Base-by-base conservation (phyloP, 768 basidiomycete genomes). In the Floccularia luteovirens region DNA sequence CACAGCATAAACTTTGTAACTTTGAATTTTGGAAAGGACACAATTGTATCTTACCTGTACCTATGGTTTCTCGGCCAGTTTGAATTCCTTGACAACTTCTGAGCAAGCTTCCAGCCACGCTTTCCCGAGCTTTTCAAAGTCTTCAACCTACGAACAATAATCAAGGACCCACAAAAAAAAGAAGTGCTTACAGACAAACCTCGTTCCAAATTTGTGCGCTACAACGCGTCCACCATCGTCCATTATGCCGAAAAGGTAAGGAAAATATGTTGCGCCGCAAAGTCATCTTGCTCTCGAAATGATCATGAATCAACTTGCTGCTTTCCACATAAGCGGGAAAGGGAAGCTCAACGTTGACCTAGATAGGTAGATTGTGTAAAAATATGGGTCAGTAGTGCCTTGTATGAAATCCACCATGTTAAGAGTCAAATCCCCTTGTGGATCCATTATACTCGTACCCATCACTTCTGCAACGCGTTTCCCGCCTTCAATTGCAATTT, bases 401-500 rank as follows among this genome's bases (percentile, higher is more conserved):
- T n/a, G n/a, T n/a, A n/a, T 13, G 31, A 25, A 19, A 44, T 51
- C 5, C 24, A 85, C 88, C 88, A 93, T 90, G 47, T 74, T 79
- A 12, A 79, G 59, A 0, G 85, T 87, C 20, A 88, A 59, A 41
- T 82, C 75, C 6, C 70, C 70, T 1, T 64, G 62, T 8, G 75
- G 70, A 47, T 89, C 82, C 63, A 91, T 66, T 2, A 81, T 64
- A 1, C 44, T 47, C 0, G 88, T 91, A 2, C 76, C 79, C 17
- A 90, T 62, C 3, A 78, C 60, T 50, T 80, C 65, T 0, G 81
- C 78, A 4, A 91, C 63, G 3, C 61, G 59, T 47, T 70, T 69
- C 0, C 82, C 85, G 14, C 90, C 90, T 31, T 69, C 58, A 4
- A 82, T 43, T 2, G 88, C 90, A 5, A 91, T 69, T 7, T 67